phyloP scores from a whole-genome alignment of 306 rosid genomes.

The Quillaja saponaria region DNA sequence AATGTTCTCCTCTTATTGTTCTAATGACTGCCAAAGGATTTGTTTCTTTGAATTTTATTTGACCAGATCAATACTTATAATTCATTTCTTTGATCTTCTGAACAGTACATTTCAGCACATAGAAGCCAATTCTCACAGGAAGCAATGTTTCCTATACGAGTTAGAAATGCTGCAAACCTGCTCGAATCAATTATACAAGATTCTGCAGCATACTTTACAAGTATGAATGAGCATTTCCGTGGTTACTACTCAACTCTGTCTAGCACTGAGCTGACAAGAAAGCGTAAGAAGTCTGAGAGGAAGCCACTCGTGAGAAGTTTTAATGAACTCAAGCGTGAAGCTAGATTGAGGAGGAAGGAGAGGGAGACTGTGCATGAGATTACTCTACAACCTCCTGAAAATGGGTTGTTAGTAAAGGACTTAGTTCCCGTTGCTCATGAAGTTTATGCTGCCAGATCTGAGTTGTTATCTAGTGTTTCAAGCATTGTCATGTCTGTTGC shows the following conservation, averaged over 20 bases:
- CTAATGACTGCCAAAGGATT: too few relatives aligned
- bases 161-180: conserved; percentile 28
- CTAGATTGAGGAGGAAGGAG: conserved; percentile 52
- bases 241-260: conserved; percentile 36
- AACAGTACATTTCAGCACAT: conserved; percentile 18
- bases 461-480: conserved; percentile 51
- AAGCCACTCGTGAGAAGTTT: conserved; percentile 55
- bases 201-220: conserved; percentile 7
- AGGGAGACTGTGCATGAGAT: conserved; percentile 50
- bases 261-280: conserved; percentile 36
- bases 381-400: conserved; percentile 52
- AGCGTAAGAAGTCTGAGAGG: conserved; percentile 53
- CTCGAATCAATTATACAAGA: conserved; percentile 28
- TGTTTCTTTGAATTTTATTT: too few relatives aligned
- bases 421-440: conserved; percentile 57
- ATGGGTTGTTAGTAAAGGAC: conserved; percentile 57
- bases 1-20: too few relatives aligned
- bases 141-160: conserved; percentile 41
- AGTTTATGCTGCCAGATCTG: conserved; percentile 57
- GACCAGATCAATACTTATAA: too few relatives aligned
- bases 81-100: too few relatives aligned
- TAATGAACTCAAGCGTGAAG: conserved; percentile 61
- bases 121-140: conserved; percentile 14
- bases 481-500: conserved; percentile 41
- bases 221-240: conserved; percentile 14